Evolutionary conservation across 257 asterid species (phyloP).

Genomic region (Scutellaria minor): DNA sequence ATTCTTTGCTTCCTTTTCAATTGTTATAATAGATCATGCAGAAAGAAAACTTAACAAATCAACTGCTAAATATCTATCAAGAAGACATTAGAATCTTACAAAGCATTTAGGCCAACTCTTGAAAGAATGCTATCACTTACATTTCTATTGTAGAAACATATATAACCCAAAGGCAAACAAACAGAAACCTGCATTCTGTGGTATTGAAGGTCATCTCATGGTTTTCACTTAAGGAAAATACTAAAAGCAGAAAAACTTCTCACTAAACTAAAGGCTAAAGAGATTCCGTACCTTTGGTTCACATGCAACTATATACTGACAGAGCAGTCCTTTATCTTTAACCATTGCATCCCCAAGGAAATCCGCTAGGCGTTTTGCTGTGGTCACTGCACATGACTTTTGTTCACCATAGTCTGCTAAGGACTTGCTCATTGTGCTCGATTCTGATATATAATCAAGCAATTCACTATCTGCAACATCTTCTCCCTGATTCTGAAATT

Average conservation of each 20-base stretch:
- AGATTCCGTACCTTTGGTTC: slow-evolving; percentile 82
- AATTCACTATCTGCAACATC: slow-evolving; percentile 96
- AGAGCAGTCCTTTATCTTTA: slow-evolving; percentile 92
- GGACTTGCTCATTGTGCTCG: slow-evolving; percentile 99
- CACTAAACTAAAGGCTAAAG: slow-evolving; percentile 23
- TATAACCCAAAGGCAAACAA: slow-evolving; percentile 26
- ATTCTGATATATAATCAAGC: slow-evolving; percentile 93
- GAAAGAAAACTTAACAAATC: slow-evolving; percentile 13
- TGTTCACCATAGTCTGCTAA: slow-evolving; percentile 94
- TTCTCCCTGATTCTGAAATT: slow-evolving; percentile 85
- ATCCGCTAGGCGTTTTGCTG: slow-evolving; percentile 96
- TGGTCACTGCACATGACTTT: slow-evolving; percentile 96
- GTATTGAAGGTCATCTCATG: slow-evolving; percentile 24
- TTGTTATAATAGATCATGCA: slow-evolving; percentile 23
- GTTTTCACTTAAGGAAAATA: slow-evolving; percentile 18
- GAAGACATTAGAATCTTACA: slow-evolving; percentile 8
- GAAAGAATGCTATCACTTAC: slow-evolving; percentile 16
- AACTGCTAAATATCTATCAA: background rate
- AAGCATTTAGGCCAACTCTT: slow-evolving; percentile 18
- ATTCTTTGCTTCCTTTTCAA: background rate
- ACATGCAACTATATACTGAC: slow-evolving; percentile 96
- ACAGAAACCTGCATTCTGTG: slow-evolving; percentile 19
- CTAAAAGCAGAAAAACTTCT: slow-evolving; percentile 18
- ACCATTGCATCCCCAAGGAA: slow-evolving; percentile 98
- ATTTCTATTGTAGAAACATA: background rate